Evolutionary conservation across 805 yeast genomes (phyloP), one percentile per base, ranked within the genome.

Genomic region (Zygosaccharomyces kombuchaensis): DNA sequence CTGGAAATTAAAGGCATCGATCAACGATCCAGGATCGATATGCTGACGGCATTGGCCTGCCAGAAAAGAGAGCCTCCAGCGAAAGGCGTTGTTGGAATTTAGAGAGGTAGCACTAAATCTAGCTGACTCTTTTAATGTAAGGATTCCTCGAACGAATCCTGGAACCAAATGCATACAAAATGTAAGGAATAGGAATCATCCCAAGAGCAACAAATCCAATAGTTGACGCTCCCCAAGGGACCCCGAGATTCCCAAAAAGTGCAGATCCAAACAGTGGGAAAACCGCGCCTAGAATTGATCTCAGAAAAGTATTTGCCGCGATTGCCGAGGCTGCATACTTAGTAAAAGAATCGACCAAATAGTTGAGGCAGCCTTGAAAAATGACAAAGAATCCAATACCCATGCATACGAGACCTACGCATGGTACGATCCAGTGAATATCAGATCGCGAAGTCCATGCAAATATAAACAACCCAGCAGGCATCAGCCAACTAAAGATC

Each of bases 291-390:
- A 79, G 74, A 5, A 73, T 62, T 0, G 84, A 78, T 59, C 86
- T 70, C 41, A 76, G 58, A 46, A 81, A 75, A 1, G 85, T 77
- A 51, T 80, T 79, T 5, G 81, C 84, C 3, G 87, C 84, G 45
- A 80, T 68, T 2, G 84, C 83, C 10, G 82, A 76, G 2, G 86
- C 86, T 7, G 84, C 78, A 52, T 72, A 75, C 36, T 70, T 62
- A 26, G 78, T 70, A 56, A 78, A 80, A 37, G 83, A 69, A 59
- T 81, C 86, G 40, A 82, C 77, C 48, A 81, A 66, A 55, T 81
- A 81, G 60, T 77, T 79, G 40, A 81, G 62, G 48, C 78, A 73
- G 6, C 83, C 80, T 52, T 77, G 78, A 70, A 81, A 81, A 40
- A 78, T 74, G 38, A 74, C 68, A 43, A 80, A 63, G 50, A 80